Evolutionary conservation across 2,329 filamentous ascomycete species (phyloP), one percentile per base, ranked within the genome.

Genomic region (Xylariaceae sp.): DNA sequence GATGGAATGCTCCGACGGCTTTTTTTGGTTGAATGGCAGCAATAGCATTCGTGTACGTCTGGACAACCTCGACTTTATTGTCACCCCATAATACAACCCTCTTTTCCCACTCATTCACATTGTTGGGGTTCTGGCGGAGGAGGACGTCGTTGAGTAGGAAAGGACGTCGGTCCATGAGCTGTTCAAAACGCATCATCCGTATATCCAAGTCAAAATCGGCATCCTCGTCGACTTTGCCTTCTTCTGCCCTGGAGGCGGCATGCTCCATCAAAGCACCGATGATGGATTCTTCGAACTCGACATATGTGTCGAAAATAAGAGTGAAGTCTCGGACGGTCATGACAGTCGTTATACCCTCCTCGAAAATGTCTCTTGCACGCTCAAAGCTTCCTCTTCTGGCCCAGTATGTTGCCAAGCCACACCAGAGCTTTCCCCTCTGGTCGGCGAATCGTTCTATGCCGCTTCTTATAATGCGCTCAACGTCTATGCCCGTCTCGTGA

Each of bases 301-400:
- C 85, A 61, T 97, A 98, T 0, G 91, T 87, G 66, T 98, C 93
- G 58, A 98, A 98, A 37, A 97, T 85, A 44, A 97, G 80, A 1
- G 91, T 94, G 62, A 98, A 98, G 68, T 98, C 93, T 45, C 93
- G 85, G 36, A 98, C 91, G 2, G 93, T 98, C 92, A 97, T 97
- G 52, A 96, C 94, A 1, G 92, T 97, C 10, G 89, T 95, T 55
- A 97, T 88, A 36, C 88, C 94, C 67, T 97, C 91, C 67, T 98
- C 93, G 55, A 95, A 97, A 3, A 94, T 77, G 65, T 98, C 93
- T 54, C 94, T 77, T 12, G 93, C 91, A 50, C 85, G 85, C 69
- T 97, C 94, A 61, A 96, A 97, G 61, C 86, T 90, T 36, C 91
- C 91, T 63, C 84, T 83, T 48, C 89, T 88, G 63, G 94, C 95